A percentile compares a stretch with the other conserved stretches of the same genome.
Conservation (phyloP, 1,284 basidiomycete genomes). For the Sanghuangporus weigelae region DNA sequence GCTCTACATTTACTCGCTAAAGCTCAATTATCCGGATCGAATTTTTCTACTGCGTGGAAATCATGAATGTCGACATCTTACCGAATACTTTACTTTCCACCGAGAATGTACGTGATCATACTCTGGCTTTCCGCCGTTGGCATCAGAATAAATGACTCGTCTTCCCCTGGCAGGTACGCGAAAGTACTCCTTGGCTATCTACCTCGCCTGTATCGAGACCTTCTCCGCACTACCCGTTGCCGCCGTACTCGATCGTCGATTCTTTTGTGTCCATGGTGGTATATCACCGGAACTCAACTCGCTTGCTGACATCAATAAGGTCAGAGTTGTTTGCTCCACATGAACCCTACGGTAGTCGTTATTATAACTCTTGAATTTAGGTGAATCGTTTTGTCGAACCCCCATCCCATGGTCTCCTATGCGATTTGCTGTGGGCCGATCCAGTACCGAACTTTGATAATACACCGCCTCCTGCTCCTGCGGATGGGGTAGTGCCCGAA, state of each 20-base stretch:
- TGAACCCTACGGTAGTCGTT: not conserved
- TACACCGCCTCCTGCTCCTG: slow-evolving; percentile 43
- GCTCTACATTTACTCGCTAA: slow-evolving; percentile 85
- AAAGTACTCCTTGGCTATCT: slow-evolving; percentile 85
- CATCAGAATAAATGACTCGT: not conserved
- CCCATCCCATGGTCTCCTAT: slow-evolving; percentile 87
- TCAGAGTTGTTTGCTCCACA: slow-evolving; percentile 32
- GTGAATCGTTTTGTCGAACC: slow-evolving; percentile 94
- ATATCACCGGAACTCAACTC: slow-evolving; percentile 86
- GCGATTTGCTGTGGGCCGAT: slow-evolving; percentile 94
- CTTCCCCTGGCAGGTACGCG: slow-evolving; percentile 61
- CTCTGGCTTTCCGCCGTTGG: slow-evolving; percentile 16
- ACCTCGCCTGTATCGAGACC: slow-evolving; percentile 87
- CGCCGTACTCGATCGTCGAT: slow-evolving; percentile 93
- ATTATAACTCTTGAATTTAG: slow-evolving; percentile 30
- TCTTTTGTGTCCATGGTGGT: slow-evolving; percentile 98
- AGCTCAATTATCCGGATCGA: slow-evolving; percentile 91
- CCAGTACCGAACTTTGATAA: slow-evolving; percentile 78
- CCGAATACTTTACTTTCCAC: slow-evolving; percentile 97
- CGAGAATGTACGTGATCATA: slow-evolving; percentile 66
- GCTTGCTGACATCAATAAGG: slow-evolving; percentile 75
- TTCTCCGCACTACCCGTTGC: slow-evolving; percentile 91
- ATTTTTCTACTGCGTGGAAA: slow-evolving; percentile 92
- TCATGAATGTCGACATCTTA: slow-evolving; percentile 95
- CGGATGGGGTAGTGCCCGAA: slow-evolving; percentile 31